Base-by-base conservation (phyloP, 306 rosid genomes). In the Coriaria nepalensis region DNA sequence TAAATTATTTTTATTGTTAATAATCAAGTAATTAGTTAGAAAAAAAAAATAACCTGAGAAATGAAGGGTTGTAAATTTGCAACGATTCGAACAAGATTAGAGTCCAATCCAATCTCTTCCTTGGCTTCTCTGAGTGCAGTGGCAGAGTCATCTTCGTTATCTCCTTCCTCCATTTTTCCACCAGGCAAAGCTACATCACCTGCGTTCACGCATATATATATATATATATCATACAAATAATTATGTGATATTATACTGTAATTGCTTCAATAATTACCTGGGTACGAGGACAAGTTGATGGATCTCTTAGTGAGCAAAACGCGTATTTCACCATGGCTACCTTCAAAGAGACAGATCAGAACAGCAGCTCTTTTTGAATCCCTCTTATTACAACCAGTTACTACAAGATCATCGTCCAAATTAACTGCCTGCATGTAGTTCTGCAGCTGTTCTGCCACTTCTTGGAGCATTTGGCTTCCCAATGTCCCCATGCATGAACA, bases 181-280 rank as follows among this genome's bases (percentile, higher is more conserved):
- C 75, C 70, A 0, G 75, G 75, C 54, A 69, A 54, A 15, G 75
- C 70, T 8, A 64, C 70, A 47, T 70, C 75, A 15, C 75, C 75
- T 69, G 46, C n/a, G 13, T 15, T 52, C 20, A 38, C 5, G 4
- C 7, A n/a, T 20, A 35, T 37, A 11, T 14, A n/a, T n/a, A n/a
- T 37, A 7, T 37, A 37, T 37, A 37, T 37, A 37, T 37, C 40
- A 37, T 7, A 37, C 40, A 7, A 5, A n/a, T n/a, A n/a, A n/a
- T 38, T 38, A 38, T 6, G 41, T 38, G 41, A 10, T 9, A 4
- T 15, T 7, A 6, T 2, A 20, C 0, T n/a, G 10, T 6, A 35
- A 11, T 7, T 2, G 13, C 2, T 13, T 51, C 0, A 11, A 7
- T 5, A 4, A 8, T 11, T 49, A 65, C 76, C 76, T 45, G 71